These are phyloP conservation scores for Suillus tomentosus DNA, from an alignment of 768 basidiomycete genomes.

Conservation along the genomic window DNA sequence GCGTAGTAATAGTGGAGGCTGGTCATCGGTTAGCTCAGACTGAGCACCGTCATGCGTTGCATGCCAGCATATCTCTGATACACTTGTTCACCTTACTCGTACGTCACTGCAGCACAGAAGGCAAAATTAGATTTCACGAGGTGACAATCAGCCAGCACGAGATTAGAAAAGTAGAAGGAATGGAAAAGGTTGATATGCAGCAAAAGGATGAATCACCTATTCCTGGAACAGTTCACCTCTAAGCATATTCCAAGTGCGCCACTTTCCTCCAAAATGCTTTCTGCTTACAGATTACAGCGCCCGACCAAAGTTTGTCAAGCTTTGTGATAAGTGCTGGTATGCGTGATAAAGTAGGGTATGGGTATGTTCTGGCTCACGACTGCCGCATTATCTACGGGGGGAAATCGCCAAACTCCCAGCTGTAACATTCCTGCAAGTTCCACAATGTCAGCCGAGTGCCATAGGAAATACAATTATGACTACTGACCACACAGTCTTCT, in stretches of 20 bases:
- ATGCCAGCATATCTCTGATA: too few species aligned
- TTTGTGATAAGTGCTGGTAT: not conserved
- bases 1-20: too few species aligned
- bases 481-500: constrained; percentile 71
- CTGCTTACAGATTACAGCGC: not conserved
- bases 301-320: not conserved
- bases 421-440: constrained; percentile 59
- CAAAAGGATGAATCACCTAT: not conserved
- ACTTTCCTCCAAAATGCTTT: not conserved
- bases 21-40: too few species aligned
- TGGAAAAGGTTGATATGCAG: not conserved
- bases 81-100: too few species aligned
- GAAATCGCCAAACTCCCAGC: constrained; percentile 67
- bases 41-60: too few species aligned
- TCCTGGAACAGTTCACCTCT: not conserved
- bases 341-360: not conserved
- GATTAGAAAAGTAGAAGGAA: not conserved
- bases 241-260: not conserved
- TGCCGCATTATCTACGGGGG: constrained; percentile 9
- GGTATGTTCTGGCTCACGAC: not conserved
- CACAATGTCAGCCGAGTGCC: not conserved
- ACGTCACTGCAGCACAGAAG: too few species aligned
- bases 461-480: not conserved
- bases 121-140: not conserved
- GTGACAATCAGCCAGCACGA: not conserved